Evolutionary conservation across 495 filamentous ascomycete genomes (phyloP), one percentile per base, ranked within the genome.

Genomic region (Podospora bellae-mahoneyi): DNA sequence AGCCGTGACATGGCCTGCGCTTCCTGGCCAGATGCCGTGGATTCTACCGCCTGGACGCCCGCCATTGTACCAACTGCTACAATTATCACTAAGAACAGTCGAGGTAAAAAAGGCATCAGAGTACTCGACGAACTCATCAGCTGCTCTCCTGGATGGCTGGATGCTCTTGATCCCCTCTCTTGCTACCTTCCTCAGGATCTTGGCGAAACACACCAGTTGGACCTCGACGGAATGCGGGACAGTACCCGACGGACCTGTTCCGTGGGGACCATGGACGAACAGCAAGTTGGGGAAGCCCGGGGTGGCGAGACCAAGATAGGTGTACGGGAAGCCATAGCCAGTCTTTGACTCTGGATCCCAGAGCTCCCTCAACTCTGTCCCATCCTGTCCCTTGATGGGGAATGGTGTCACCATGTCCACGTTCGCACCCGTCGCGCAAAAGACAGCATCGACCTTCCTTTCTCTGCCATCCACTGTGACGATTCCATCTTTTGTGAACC

Each of bases 401-500:
- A 90, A 91, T 0, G 84, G 85, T 0, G 87, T 86, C 1, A 84
- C 82, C 66, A 87, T 81, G 65, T 86, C 81, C 10, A 78, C 73
- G 71, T 91, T 87, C 28, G 87, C 87, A 10, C 90, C 89, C 0
- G 89, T 92, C 16, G 89, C 85, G 74, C 90, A 92, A 73, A 91
- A 86, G 2, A 88, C 78, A 28, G 84, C 84, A 67, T 90, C 88
- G 0, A 87, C 82, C 19, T 83, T 75, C 26, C 84, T 73, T 54
- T 82, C 76, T 0, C 68, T 68, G 39, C 87, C 87, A 68, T 87
- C 85, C 18, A 74, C 75, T 0, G 86, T 86, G 39, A 84, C 75
- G 67, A 90, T 84, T 5, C 86, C 86, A 1, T 77, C 86, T 32
- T 79, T 78, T 0, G 85, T 89, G 71, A 91, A 85, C 7, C 77